Base-by-base conservation (phyloP, 2,329 filamentous ascomycete genomes). In the Westerdykella aurantiaca region DNA sequence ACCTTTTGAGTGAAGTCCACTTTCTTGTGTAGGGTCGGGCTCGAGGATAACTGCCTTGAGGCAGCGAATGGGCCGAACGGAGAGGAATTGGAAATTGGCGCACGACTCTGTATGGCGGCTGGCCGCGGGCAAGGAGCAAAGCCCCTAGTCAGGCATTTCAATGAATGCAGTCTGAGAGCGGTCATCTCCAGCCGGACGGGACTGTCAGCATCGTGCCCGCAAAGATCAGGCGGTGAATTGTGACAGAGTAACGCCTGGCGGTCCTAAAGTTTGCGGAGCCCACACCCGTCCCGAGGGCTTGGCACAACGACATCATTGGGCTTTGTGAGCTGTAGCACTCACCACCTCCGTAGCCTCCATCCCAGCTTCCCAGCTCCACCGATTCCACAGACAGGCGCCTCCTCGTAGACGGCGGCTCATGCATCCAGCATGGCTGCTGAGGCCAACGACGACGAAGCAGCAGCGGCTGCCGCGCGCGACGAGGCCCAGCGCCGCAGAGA, bases 401-500 rank as follows among this genome's bases (percentile, higher is more conserved):
- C 39, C 23, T 43, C 44, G 39, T 45, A 42, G 31, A 48, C 50
- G 49, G 55, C 55, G 54, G 63, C 60, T 58, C 59, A 69, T 69
- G 66, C 59, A 56, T 58, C 52, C 57, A 64, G 58, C 65, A 69
- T 69, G 66, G 63, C 63, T 63, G 65, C 66, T 57, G 63, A 61
- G 46, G 52, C 57, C 38, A 59, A 53, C 52, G 55, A 62, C 46
- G 48, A 59, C 45, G 63, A 61, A 41, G 43, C 54, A 0, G 71
- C 70, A 0, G 71, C 69, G 0, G 69, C 73, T 0, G 74, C 73
- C 0, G 25, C 25, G 25, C 74, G 74, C 0, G 78, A 81, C 0
- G 79, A 81, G 0, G 44, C 51, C 29, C 45, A 39, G 38, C 51
- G 51, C 49, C 47, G 57, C 42, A 50, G 48, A 48, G 9, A 29